phyloP scores from a whole-genome alignment of 2,329 filamentous ascomycete genomes.

The Zasmidium citrigriseum region DNA sequence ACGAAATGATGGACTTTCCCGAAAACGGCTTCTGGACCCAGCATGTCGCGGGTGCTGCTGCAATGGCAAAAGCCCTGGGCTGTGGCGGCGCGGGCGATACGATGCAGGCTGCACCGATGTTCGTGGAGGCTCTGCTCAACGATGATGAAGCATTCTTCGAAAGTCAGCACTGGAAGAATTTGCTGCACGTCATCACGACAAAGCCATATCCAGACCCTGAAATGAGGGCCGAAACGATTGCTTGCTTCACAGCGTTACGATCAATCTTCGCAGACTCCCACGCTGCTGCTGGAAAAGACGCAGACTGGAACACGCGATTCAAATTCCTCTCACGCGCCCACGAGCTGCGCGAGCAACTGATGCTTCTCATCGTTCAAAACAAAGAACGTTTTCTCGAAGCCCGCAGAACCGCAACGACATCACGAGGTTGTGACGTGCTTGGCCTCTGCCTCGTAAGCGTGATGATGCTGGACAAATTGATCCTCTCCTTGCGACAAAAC shows the following conservation, averaged over 20 bases:
- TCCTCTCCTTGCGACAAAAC: constrained; percentile 9
- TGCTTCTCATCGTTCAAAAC: constrained; percentile 7
- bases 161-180: constrained; percentile 14
- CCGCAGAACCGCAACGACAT: constrained; percentile 4
- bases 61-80: constrained; percentile 13
- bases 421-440: constrained; percentile 10
- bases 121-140: constrained; percentile 16
- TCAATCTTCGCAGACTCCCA: constrained; percentile 10
- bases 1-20: constrained; percentile 17
- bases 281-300: neutral
- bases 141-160: constrained; percentile 14
- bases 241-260: constrained; percentile 13
- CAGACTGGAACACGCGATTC: constrained; percentile 6
- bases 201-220: constrained; percentile 10
- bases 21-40: constrained; percentile 8
- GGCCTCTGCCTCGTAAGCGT: constrained; percentile 16
- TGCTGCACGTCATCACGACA: constrained; percentile 8
- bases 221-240: constrained; percentile 8
- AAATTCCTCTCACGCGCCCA: constrained; percentile 12
- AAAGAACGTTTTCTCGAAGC: constrained; percentile 7
- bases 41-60: constrained; percentile 16
- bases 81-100: neutral
- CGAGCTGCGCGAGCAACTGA: constrained; percentile 12
- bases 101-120: constrained; percentile 15
- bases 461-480: constrained; percentile 16